These are phyloP conservation scores for Mycena vitilis DNA, from an alignment of 768 basidiomycete species.

Conservation along the genomic window DNA sequence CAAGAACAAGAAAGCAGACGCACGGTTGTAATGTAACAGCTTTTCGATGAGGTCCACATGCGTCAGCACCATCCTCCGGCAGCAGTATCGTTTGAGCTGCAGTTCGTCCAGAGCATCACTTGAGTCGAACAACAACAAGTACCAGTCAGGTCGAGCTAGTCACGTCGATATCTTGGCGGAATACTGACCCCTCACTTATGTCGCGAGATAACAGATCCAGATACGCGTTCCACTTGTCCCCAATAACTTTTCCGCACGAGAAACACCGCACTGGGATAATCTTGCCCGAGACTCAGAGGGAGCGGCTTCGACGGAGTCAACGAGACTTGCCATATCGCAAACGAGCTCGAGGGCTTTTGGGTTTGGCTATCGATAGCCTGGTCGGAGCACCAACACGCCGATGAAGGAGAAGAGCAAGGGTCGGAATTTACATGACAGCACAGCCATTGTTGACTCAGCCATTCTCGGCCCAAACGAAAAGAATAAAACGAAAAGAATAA, in stretches of 20 bases:
- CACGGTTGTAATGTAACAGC: conserved; percentile 95
- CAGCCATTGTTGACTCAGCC: not conserved
- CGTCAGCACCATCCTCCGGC: conserved; percentile 95
- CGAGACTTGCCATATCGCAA: conserved; percentile 25
- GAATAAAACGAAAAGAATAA: too few relatives aligned
- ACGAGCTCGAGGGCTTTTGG: not conserved
- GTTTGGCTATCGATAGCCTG: not conserved
- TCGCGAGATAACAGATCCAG: conserved; percentile 84
- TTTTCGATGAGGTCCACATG: conserved; percentile 99
- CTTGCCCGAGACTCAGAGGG: conserved; percentile 50
- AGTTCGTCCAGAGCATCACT: conserved; percentile 93
- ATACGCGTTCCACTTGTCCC: conserved; percentile 95
- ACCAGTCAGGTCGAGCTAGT: conserved; percentile 6
- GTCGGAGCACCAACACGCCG: not conserved
- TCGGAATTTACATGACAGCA: not conserved
- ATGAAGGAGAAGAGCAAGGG: not conserved
- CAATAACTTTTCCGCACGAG: conserved; percentile 96
- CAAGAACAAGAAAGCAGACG: conserved; percentile 43
- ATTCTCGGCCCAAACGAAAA: not conserved
- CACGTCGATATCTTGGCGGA: conserved; percentile 2
- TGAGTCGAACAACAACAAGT: not conserved
- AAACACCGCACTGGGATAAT: conserved; percentile 98
- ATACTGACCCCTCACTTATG: conserved; percentile 86
- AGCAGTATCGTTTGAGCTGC: conserved; percentile 94
- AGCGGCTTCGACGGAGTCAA: not conserved